phyloP scores from a whole-genome alignment of 331 rosid genomes.

The Acacia concinna region DNA sequence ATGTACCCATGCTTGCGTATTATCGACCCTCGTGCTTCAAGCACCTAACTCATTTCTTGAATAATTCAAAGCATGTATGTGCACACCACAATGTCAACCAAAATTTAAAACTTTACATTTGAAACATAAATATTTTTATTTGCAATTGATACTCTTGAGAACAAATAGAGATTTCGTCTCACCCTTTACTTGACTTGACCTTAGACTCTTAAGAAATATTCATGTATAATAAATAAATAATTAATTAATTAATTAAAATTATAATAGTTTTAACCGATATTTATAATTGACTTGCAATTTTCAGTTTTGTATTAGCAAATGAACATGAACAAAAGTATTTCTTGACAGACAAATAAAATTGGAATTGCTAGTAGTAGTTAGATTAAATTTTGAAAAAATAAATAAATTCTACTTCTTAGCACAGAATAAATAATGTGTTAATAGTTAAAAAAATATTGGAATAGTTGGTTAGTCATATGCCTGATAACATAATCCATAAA shows the following conservation, averaged over 20 bases:
- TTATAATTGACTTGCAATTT: neutral
- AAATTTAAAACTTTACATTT: neutral
- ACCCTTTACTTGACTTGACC: too few relatives aligned
- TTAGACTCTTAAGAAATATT: too few relatives aligned
- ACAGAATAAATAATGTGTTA: neutral
- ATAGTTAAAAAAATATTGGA: too few relatives aligned
- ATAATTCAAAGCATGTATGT: neutral
- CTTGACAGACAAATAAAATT: neutral
- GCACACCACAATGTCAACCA: neutral
- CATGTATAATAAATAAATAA: too few relatives aligned
- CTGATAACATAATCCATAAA: too few relatives aligned
- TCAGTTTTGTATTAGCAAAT: neutral
- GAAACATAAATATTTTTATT: too few relatives aligned
- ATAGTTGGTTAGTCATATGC: too few relatives aligned
- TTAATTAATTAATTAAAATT: too few relatives aligned
- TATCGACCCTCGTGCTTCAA: neutral
- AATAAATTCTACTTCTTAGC: too few relatives aligned
- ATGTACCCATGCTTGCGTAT: neutral
- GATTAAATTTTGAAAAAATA: neutral
- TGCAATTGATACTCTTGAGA: too few relatives aligned
- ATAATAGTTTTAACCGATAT: neutral
- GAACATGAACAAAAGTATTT: neutral
- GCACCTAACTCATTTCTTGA: neutral
- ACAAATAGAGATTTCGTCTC: too few relatives aligned
- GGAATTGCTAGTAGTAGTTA: neutral